Evolutionary conservation across 2,329 filamentous ascomycete genomes (phyloP), one percentile per base, ranked within the genome.

Genomic region (Alternaria incomplexa): DNA sequence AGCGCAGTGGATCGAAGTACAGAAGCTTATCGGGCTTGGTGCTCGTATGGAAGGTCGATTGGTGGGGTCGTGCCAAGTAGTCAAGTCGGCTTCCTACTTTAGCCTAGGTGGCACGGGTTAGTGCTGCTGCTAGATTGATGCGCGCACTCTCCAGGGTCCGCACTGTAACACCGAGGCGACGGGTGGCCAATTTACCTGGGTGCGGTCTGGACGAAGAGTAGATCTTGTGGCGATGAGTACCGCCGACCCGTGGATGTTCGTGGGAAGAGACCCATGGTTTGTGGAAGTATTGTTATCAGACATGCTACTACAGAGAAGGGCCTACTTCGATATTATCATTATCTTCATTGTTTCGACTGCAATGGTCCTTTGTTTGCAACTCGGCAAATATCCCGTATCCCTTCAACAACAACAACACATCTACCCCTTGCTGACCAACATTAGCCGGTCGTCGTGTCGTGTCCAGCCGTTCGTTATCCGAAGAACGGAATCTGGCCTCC

Each of bases 1-100:
- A 56, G 53, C 53, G 53, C n/a, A 1, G 43, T 46, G 40, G 53
- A 51, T 51, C 32, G 52, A 32, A 45, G 40, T 26, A 46, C 36
- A 56, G 40, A 56, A 44, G 53, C 53, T 46, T 56, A 56, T 56
- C 40, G 53, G 25, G 17, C 48, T 46, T 56, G 53, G 36, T 56
- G 15, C 53, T 43, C 53, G 53, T 25, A 56, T 56, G 40, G 40
- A 55, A 55, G 52, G 52, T 55, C 32, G 6, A 45, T 44, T 44
- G 52, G 52, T 23, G 23, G 36, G 22, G 28, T 23, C 22, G 17
- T 55, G 52, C 40, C 52, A 55, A 55, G 52, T 40, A 4, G 13
- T 28, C 40, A 20, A 28, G 52, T 17, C 40, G 52, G 36, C 52
- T 55, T 32, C 52, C 52, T 55, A 26, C 52, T 55, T 55, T 46